A percentile compares a stretch with the other conserved stretches of the same genome.
Conservation (phyloP, 805 yeast species). For the Kodamaea nitidulidarum region DNA sequence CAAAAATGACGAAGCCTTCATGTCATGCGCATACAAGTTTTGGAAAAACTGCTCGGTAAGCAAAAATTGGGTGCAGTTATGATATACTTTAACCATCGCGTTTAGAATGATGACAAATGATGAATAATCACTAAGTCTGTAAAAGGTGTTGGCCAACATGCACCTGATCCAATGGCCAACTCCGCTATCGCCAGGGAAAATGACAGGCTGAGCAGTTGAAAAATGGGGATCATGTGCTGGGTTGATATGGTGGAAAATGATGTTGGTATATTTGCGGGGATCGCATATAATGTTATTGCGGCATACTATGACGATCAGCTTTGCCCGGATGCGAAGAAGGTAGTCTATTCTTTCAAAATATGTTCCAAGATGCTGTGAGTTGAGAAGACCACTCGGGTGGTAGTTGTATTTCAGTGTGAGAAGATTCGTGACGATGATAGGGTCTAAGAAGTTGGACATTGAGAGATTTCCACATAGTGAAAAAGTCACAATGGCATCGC, state of each 20-base stretch:
- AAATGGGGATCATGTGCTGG: slow-evolving; percentile 13
- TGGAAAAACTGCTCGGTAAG: slow-evolving; percentile 8
- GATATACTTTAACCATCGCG: slow-evolving; percentile 9
- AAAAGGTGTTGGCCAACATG: slow-evolving; percentile 11
- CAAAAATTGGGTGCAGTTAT: slow-evolving; percentile 9
- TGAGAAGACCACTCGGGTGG: slow-evolving; percentile 19
- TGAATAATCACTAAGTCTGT: slow-evolving; percentile 2
- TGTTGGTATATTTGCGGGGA: slow-evolving; percentile 11
- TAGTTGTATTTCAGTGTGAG: slow-evolving; percentile 9
- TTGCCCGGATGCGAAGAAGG: slow-evolving; percentile 9
- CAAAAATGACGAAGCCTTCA: slow-evolving; percentile 6
- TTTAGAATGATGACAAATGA: not conserved
- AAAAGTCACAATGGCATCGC: slow-evolving; percentile 15
- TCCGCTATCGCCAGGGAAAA: slow-evolving; percentile 18
- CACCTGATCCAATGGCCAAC: slow-evolving; percentile 14
- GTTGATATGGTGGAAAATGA: slow-evolving; percentile 14
- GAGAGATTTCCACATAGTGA: slow-evolving; percentile 20
- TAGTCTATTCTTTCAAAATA: slow-evolving; percentile 17
- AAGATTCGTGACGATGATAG: slow-evolving; percentile 16
- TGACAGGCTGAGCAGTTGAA: slow-evolving; percentile 1
- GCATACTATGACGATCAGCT: slow-evolving; percentile 16
- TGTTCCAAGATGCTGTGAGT: slow-evolving; percentile 15
- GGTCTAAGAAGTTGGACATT: slow-evolving; percentile 20
- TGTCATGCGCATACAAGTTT: slow-evolving; percentile 5
- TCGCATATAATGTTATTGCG: slow-evolving; percentile 15